Percentiles rank a stretch among this genome's conserved stretches.
Evolutionary conservation across 2,329 filamentous ascomycete genomes (phyloP).

Genomic region (Aureobasidium musti): DNA sequence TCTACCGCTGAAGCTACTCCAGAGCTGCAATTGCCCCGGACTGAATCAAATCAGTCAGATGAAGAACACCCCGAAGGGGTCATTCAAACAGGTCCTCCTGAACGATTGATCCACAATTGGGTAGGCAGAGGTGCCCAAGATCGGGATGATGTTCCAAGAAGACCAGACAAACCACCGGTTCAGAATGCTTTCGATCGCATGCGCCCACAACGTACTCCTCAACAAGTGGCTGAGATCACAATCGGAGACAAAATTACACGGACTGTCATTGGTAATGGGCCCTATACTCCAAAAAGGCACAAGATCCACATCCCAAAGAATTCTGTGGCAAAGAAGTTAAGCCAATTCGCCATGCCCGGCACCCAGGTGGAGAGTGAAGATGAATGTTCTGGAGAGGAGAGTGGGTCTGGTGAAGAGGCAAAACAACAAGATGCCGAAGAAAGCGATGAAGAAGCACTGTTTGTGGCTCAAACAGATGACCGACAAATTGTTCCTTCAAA

Average conservation of each 20-base stretch:
- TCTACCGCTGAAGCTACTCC: neutral
- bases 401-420: conserved; percentile 34
- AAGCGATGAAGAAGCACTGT: conserved; percentile 4
- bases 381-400: conserved; percentile 41
- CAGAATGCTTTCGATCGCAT: conserved; percentile 66
- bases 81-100: conserved; percentile 33
- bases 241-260: conserved; percentile 69
- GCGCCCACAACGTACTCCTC: conserved; percentile 62
- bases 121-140: conserved; percentile 42
- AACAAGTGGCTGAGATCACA: conserved; percentile 72
- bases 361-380: conserved; percentile 41
- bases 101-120: conserved; percentile 53
- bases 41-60: neutral
- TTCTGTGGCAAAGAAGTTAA: conserved; percentile 48
- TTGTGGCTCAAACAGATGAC: neutral
- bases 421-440: conserved; percentile 34
- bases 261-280: conserved; percentile 62
- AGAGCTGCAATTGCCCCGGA: neutral
- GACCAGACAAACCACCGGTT: conserved; percentile 48
- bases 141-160: conserved; percentile 37
- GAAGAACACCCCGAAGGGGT: conserved; percentile 29
- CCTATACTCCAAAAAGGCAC: conserved; percentile 51
- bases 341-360: conserved; percentile 59
- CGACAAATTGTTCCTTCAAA: neutral
- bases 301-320: conserved; percentile 47